Evolutionary conservation across 768 basidiomycete species (phyloP), one percentile per base, ranked within the genome.

Genomic region (Serendipita sp.): DNA sequence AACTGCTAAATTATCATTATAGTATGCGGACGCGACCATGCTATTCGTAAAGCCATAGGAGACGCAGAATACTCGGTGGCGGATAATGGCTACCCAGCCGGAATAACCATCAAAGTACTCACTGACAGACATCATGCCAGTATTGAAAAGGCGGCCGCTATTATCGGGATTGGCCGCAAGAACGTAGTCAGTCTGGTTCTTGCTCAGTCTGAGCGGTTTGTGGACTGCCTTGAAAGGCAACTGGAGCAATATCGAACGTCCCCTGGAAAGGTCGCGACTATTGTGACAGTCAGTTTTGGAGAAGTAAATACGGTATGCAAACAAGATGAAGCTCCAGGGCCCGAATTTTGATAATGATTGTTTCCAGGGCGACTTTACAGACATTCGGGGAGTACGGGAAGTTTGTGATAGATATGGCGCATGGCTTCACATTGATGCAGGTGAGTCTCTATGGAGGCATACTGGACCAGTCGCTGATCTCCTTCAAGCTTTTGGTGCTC

Each of bases 361-460:
- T 13, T 24, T 41, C 41, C 46, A 71, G 69, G 73, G 76, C 11
- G 76, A 71, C 2, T 74, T 76, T 66, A 73, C 72, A 8, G 66
- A 73, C 18, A 67, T 77, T 32, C 69, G 65, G 7, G 63, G 66
- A 0, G 68, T 78, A 3, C 69, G 75, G 7, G 64, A 56, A 13
- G 68, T 79, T 15, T 77, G 75, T 62, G 73, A 73, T 66, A 34
- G 51, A 18, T 75, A 74, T 65, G 69, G 65, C 11, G 75, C 75
- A 0, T 78, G 77, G 77, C 66, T 79, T 2, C 77, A 78, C 68
- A 71, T 78, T 32, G 78, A 79, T 67, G 78, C 73, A 7, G 24
- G 24, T 24, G 24, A 24, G 24, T 24, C 24, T 24, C 24, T 76
- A 76, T 76, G 48, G 5, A 45, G 38, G 11, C 18, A 48, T 15